Percentiles rank a stretch among this genome's conserved stretches.
phyloP scores from a whole-genome alignment of 371 early-diverging fungal species.

The Lichtheimia hyalospora region DNA sequence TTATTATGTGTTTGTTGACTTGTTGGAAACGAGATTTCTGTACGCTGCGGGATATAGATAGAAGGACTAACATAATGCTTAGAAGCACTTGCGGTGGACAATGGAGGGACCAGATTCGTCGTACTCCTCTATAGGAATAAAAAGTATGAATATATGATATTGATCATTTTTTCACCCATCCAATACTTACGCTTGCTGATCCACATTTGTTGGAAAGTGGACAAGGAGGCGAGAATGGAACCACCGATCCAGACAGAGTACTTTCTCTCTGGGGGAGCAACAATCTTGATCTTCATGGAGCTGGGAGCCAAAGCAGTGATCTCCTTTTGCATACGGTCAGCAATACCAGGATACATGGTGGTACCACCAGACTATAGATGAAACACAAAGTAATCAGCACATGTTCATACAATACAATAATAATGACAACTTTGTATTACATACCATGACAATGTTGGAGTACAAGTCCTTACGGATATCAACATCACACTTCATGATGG shows the following conservation, averaged over 20 bases:
- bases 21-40: background rate
- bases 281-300: slow-evolving; percentile 99
- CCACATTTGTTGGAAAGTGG: slow-evolving; percentile 59
- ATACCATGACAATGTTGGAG: slow-evolving; percentile 90
- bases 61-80: slow-evolving; percentile 34
- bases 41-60: slow-evolving; percentile 1
- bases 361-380: slow-evolving; percentile 68
- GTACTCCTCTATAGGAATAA: slow-evolving; percentile 74
- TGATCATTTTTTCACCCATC: background rate
- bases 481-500: slow-evolving; percentile 98
- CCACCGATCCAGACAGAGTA: slow-evolving; percentile 99
- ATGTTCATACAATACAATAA: background rate
- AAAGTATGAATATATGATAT: slow-evolving; percentile 1
- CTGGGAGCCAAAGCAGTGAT: slow-evolving; percentile 97
- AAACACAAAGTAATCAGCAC: background rate
- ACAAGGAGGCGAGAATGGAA: slow-evolving; percentile 99
- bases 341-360: slow-evolving; percentile 96
- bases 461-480: slow-evolving; percentile 98
- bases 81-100: slow-evolving; percentile 99
- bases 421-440: background rate
- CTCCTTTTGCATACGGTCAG: slow-evolving; percentile 98
- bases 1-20: no score
- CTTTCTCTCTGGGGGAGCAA: slow-evolving; percentile 99
- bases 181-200: slow-evolving; percentile 46
- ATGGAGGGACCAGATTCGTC: slow-evolving; percentile 97